Base-by-base conservation (phyloP, 768 basidiomycete genomes). In the Agaricus sinodeliciosus region DNA sequence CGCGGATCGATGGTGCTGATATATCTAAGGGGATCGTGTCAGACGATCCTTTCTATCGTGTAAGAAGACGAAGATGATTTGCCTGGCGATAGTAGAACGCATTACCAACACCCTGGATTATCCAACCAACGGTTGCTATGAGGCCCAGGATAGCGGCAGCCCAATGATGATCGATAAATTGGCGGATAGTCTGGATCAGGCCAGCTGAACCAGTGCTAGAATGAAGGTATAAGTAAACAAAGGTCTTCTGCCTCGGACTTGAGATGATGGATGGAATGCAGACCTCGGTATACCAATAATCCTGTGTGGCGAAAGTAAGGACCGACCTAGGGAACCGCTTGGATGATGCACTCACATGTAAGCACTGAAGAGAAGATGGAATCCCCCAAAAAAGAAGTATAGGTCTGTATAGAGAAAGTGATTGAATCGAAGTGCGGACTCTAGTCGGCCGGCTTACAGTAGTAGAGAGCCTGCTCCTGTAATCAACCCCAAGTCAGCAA, bases 301-400 rank as follows among this genome's bases (percentile, higher is more conserved):
- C 90, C 90, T 94, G 62, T 57, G 66, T 63, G 65, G 67, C 61
- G 59, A 63, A 55, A 55, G 56, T 64, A 57, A 67, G 62, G 60
- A 58, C 58, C 63, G 43, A 56, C 59, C 55, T 64, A 58, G 54
- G 60, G 63, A 59, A 61, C 59, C 42, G 62, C 48, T 45, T 47
- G 44, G 39, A 51, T 55, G 48, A 58, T 51, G 57, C 55, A 61
- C 84, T 74, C 64, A 90, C 92, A 90, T 91, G 73, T 97, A 98
- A 63, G 90, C 66, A 57, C 88, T 90, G 74, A 92, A 97, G 39
- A 90, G 75, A 57, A 98, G 78, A 71, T 99, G 94, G 78, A 90
- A 97, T 43, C 93, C 95, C 51, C 85, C 79, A 72, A 99, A 99
- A 71, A 97, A 82, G 77, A 97, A 95, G 76, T 92, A 99, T 58